Evolutionary conservation across 2,329 filamentous ascomycete genomes (phyloP).

Genomic region (Acrodontium crateriforme): DNA sequence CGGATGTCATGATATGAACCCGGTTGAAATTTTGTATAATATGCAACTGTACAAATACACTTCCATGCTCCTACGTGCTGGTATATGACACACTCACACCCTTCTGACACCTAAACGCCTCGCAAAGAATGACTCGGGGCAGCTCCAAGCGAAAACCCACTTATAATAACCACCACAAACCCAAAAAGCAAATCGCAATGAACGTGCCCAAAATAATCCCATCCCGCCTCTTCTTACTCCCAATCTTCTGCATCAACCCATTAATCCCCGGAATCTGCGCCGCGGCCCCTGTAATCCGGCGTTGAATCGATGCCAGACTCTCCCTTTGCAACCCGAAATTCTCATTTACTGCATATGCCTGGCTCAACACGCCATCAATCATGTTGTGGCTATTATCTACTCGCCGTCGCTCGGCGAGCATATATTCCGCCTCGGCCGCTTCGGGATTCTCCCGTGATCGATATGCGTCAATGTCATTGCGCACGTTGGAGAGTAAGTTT

Average conservation of each 20-base stretch:
- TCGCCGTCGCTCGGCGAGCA: constrained; percentile 75
- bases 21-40: no score
- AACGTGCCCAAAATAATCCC: constrained; percentile 86
- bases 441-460: constrained; percentile 57
- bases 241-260: constrained; percentile 79
- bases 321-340: constrained; percentile 78
- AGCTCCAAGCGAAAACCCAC: neutral
- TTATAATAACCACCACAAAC: constrained; percentile 67
- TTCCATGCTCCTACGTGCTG: constrained; percentile 1
- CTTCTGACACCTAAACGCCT: neutral
- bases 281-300: constrained; percentile 77
- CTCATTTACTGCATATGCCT: constrained; percentile 94
- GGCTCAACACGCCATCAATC: constrained; percentile 79
- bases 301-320: constrained; percentile 74
- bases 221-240: constrained; percentile 85
- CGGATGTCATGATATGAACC: no score
- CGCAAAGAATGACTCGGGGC: no score
- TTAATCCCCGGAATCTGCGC: constrained; percentile 90
- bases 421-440: constrained; percentile 84
- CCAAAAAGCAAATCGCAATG: constrained; percentile 79
- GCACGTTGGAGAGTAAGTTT: constrained; percentile 81
- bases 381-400: constrained; percentile 84
- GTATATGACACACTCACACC: neutral
- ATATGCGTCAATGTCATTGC: constrained; percentile 83
- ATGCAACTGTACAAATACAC: no score